Evolutionary conservation across 805 yeast genomes (phyloP).

Genomic region (Kazachstania bromeliacearum): DNA sequence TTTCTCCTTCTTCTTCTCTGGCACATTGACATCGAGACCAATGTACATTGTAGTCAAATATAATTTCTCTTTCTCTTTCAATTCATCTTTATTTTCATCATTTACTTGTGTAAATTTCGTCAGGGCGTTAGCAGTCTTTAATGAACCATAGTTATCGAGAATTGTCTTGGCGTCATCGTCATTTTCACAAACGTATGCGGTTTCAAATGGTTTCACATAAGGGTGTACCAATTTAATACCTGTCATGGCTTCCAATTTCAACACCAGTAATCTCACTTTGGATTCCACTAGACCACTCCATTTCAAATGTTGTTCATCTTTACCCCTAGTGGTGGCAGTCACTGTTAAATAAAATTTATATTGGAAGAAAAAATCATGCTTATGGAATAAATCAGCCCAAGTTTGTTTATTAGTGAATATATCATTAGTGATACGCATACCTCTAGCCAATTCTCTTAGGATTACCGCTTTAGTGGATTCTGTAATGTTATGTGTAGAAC

Average conservation of each 20-base stretch:
- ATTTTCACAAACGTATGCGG: conserved; percentile 38
- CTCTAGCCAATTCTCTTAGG: conserved; percentile 69
- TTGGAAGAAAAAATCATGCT: conserved; percentile 71
- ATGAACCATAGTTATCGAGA: conserved; percentile 54
- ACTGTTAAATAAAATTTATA: conserved; percentile 84
- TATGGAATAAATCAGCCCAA: conserved; percentile 71
- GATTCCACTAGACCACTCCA: conserved; percentile 95
- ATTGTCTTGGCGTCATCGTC: conserved; percentile 50
- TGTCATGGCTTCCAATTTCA: conserved; percentile 66
- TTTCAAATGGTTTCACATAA: conserved; percentile 65
- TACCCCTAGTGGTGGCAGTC: conserved; percentile 64
- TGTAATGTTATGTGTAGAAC: conserved; percentile 95
- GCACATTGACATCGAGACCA: conserved; percentile 49
- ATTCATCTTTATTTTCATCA: conserved; percentile 30
- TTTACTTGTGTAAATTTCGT: conserved; percentile 29
- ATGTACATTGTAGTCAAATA: conserved; percentile 70
- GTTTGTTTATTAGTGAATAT: conserved; percentile 51
- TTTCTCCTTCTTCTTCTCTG: conserved; percentile 46
- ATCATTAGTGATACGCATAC: conserved; percentile 58
- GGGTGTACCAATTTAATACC: conserved; percentile 87
- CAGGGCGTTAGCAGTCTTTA: conserved; percentile 39
- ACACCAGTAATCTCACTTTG: conserved; percentile 70
- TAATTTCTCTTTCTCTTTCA: conserved; percentile 30
- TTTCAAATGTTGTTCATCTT: conserved; percentile 72
- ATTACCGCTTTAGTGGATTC: conserved; percentile 80